Evolutionary conservation across 495 filamentous ascomycete genomes (phyloP).

Genomic region (Aspergillus biplanus): DNA sequence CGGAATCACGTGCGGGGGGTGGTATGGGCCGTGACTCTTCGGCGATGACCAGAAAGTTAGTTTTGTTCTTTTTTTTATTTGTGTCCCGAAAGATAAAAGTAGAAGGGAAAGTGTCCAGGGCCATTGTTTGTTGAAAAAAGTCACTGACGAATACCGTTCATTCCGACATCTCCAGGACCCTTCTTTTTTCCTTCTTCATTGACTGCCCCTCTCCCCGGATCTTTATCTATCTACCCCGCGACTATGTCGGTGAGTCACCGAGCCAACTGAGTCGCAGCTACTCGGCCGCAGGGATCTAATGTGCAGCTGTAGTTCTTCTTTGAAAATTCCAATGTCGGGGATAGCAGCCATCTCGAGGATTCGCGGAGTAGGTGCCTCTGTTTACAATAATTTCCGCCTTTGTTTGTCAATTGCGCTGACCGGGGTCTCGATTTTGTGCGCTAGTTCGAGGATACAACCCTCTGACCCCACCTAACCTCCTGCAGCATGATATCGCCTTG

Average conservation of each 20-base stretch:
- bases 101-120: neutral
- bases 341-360: constrained; percentile 79
- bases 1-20: constrained; percentile 24
- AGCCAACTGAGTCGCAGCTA: constrained; percentile 20
- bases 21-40: constrained; percentile 1
- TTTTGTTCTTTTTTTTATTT: constrained; percentile 2
- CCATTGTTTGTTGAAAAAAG: neutral
- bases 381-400: constrained; percentile 11
- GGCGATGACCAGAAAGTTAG: neutral
- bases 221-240: constrained; percentile 24
- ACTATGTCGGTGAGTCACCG: constrained; percentile 48
- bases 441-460: constrained; percentile 90
- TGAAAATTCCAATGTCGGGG: constrained; percentile 86
- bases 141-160: constrained; percentile 23
- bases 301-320: constrained; percentile 71
- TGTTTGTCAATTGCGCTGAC: constrained; percentile 11
- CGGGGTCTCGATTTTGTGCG: neutral
- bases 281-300: constrained; percentile 12
- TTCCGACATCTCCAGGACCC: constrained; percentile 6
- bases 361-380: constrained; percentile 72
- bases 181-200: constrained; percentile 4
- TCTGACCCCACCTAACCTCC: constrained; percentile 87
- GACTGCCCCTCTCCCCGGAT: constrained; percentile 6
- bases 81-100: neutral
- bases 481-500: constrained; percentile 92